These are phyloP conservation scores for Pseudohyphozyma bogoriensis DNA, from an alignment of 768 basidiomycete genomes.

Conservation along the genomic window DNA sequence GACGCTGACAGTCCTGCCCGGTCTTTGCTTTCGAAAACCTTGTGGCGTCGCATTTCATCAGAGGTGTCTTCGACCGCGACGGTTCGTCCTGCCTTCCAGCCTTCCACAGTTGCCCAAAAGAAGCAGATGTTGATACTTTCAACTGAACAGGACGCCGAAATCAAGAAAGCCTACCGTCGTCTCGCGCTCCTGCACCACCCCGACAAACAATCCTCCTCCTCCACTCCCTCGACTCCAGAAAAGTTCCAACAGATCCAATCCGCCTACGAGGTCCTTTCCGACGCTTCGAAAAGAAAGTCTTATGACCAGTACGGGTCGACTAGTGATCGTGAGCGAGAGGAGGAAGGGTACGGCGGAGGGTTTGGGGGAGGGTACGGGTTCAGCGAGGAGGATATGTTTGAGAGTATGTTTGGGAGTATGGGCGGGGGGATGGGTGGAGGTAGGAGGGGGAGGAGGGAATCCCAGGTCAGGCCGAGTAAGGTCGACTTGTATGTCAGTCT, in stretches of 20 bases:
- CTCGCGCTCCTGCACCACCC: slow-evolving; percentile 84
- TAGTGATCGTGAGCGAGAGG: too few species aligned
- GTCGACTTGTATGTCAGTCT: slow-evolving; percentile 75
- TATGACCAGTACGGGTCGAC: too few species aligned
- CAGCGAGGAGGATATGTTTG: slow-evolving; percentile 61
- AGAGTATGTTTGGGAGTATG: slow-evolving; percentile 42
- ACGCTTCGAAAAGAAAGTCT: slow-evolving; percentile 62
- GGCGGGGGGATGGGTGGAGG: neutral
- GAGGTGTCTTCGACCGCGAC: neutral
- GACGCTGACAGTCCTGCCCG: neutral
- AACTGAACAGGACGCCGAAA: slow-evolving; percentile 52
- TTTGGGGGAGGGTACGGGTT: slow-evolving; percentile 43
- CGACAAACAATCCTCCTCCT: slow-evolving; percentile 1
- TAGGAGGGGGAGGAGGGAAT: slow-evolving; percentile 28
- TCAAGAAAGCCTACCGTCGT: slow-evolving; percentile 87
- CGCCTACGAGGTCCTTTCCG: slow-evolving; percentile 66
- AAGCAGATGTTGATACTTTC: neutral
- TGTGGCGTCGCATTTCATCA: neutral
- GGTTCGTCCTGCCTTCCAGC: neutral
- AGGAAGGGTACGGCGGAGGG: slow-evolving; percentile 41
- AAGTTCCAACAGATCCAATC: slow-evolving; percentile 29
- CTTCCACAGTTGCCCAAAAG: too few species aligned
- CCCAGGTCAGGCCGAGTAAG: slow-evolving; percentile 33
- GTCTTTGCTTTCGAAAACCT: too few species aligned
- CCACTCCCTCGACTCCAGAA: neutral